These are phyloP conservation scores for Colletotrichum zoysiae DNA, from an alignment of 2,329 filamentous ascomycete genomes.

Conservation along the genomic window DNA sequence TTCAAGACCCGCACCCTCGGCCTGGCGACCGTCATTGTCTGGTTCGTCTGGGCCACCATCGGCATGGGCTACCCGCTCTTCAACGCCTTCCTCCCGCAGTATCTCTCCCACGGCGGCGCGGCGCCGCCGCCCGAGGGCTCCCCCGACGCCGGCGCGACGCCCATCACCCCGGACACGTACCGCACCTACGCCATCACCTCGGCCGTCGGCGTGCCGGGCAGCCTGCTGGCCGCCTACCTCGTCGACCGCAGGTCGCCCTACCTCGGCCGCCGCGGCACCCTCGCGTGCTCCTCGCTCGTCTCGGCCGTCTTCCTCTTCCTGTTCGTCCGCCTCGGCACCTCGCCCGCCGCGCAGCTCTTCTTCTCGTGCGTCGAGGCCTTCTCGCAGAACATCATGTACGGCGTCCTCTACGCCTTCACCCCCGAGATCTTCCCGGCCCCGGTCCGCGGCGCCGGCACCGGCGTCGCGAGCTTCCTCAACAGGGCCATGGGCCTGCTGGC, in stretches of 20 bases:
- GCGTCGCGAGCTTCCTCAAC: constrained; percentile 79
- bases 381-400: constrained; percentile 82
- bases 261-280: constrained; percentile 78
- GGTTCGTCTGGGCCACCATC: constrained; percentile 86
- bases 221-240: constrained; percentile 78
- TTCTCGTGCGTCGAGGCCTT: constrained; percentile 79
- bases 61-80: constrained; percentile 91
- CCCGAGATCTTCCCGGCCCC: constrained; percentile 82
- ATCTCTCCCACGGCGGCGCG: constrained; percentile 72
- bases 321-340: constrained; percentile 71
- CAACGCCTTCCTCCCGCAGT: constrained; percentile 91
- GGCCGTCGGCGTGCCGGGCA: constrained; percentile 81
- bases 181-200: constrained; percentile 87
- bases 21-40: constrained; percentile 68
- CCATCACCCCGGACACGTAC: constrained; percentile 69
- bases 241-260: constrained; percentile 74
- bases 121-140: constrained; percentile 49
- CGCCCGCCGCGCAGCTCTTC: constrained; percentile 69
- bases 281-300: constrained; percentile 75
- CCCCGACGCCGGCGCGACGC: constrained; percentile 44
- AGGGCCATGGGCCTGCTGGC: constrained; percentile 75
- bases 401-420: constrained; percentile 81
- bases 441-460: constrained; percentile 77
- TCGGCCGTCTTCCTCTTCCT: constrained; percentile 78
- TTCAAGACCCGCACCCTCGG: constrained; percentile 67